A percentile compares a stretch with the other conserved stretches of the same genome.
Conservation (phyloP, 192 early-diverging fungal species). For the Backusella macrospora region DNA sequence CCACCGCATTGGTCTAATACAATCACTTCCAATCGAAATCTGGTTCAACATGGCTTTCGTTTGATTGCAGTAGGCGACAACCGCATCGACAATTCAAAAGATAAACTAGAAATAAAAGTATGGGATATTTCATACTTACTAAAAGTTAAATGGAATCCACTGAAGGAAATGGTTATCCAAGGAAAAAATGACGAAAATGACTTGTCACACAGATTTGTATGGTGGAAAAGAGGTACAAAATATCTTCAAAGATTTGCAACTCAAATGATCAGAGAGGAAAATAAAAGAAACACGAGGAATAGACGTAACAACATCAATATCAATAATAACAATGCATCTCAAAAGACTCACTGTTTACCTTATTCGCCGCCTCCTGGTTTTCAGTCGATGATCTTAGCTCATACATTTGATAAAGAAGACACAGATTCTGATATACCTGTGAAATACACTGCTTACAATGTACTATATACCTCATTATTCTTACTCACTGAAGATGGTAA, state of each 20-base stretch:
- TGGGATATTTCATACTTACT: conserved; percentile 34
- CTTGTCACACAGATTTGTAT: conserved; percentile 11
- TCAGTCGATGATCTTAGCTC: conserved; percentile 2
- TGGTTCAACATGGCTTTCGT: conserved; percentile 17
- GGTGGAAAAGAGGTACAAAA: conserved; percentile 26
- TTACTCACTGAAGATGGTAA: conserved; percentile 41
- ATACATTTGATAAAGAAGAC: conserved; percentile 16
- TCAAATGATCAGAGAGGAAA: conserved; percentile 15
- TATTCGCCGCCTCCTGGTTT: conserved; percentile 10
- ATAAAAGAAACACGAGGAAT: not conserved
- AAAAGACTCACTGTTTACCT: not conserved
- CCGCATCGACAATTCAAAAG: conserved; percentile 21
- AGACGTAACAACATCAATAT: not conserved
- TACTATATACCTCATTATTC: conserved; percentile 33
- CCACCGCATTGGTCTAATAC: conserved; percentile 19
- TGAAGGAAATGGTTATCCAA: not conserved
- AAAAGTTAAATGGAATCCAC: conserved; percentile 27
- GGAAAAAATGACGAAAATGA: not conserved
- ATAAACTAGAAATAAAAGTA: conserved; percentile 34
- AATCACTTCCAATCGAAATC: not conserved
- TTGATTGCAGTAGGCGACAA: conserved; percentile 36
- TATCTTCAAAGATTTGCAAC: conserved; percentile 17
- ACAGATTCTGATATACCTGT: conserved; percentile 1
- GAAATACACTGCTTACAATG: conserved; percentile 44
- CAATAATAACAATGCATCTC: not conserved